Conservation (phyloP, 1,139 yeast genomes). For the Cylindricascospora bacillispora region DNA sequence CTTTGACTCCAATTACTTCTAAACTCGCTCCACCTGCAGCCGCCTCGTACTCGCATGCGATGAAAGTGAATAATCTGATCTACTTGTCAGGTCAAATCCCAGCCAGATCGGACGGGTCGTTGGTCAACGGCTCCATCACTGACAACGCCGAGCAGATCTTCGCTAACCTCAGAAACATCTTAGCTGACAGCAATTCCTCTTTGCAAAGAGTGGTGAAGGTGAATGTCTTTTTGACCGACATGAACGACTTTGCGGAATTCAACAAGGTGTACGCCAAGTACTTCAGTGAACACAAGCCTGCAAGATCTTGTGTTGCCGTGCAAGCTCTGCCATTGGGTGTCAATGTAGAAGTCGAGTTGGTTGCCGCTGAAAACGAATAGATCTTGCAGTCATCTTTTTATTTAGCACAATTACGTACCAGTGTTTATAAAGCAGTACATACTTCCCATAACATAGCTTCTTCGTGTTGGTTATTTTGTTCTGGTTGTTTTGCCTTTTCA, state of each 20-base stretch:
- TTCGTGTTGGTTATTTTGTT: too few relatives aligned
- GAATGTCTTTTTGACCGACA: conserved; percentile 79
- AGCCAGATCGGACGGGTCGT: conserved; percentile 69
- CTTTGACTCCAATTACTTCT: conserved; percentile 34
- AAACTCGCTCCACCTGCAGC: conserved; percentile 89
- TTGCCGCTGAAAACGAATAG: conserved; percentile 47
- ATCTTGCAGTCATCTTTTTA: too few relatives aligned
- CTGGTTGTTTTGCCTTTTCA: not conserved
- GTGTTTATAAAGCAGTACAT: too few relatives aligned
- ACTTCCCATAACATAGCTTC: too few relatives aligned
- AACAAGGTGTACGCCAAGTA: conserved; percentile 74
- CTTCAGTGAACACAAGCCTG: conserved; percentile 77
- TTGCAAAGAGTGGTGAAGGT: conserved; percentile 76
- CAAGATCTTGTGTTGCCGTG: conserved; percentile 93
- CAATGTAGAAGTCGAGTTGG: conserved; percentile 58
- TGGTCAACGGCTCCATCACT: conserved; percentile 61
- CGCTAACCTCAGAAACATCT: conserved; percentile 59
- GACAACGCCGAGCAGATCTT: conserved; percentile 81
- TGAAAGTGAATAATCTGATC: conserved; percentile 74
- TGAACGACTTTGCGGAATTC: conserved; percentile 68
- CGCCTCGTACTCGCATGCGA: conserved; percentile 88
- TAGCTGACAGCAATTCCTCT: conserved; percentile 73
- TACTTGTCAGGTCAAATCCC: conserved; percentile 96
- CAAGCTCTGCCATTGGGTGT: conserved; percentile 75
- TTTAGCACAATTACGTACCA: too few relatives aligned